phyloP scores from a whole-genome alignment of 345 rosid species.

The Pelargonium nanum region DNA sequence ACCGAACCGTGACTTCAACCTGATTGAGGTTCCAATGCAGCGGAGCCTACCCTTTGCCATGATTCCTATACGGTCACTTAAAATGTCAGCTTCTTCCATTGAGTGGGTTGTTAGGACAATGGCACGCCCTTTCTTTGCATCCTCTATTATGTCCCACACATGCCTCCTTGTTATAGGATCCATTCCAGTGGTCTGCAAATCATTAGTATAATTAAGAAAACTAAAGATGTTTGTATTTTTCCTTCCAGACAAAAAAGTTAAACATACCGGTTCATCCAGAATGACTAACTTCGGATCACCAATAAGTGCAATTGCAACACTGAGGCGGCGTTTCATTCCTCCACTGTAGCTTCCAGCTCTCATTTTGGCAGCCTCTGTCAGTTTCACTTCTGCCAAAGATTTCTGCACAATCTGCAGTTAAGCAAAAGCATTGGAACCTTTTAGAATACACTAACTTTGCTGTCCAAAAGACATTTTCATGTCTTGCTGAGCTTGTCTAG shows the following conservation, averaged over 20 bases:
- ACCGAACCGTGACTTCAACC: slow-evolving; percentile 82
- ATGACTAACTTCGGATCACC: slow-evolving; percentile 83
- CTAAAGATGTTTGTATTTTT: background rate
- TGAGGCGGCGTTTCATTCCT: slow-evolving; percentile 93
- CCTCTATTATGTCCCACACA: slow-evolving; percentile 85
- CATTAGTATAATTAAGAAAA: slow-evolving; percentile 3
- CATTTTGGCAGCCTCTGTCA: slow-evolving; percentile 51
- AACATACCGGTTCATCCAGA: slow-evolving; percentile 72
- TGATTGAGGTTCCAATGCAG: slow-evolving; percentile 80
- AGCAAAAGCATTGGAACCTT: slow-evolving; percentile 5
- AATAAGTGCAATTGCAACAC: slow-evolving; percentile 81
- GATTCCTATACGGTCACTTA: slow-evolving; percentile 84
- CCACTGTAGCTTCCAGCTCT: slow-evolving; percentile 91
- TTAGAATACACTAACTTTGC: background rate
- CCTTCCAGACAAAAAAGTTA: background rate
- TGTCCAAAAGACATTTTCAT: background rate
- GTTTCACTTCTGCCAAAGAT: slow-evolving; percentile 59
- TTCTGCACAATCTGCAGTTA: slow-evolving; percentile 43
- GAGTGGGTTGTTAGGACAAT: slow-evolving; percentile 87
- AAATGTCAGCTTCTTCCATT: slow-evolving; percentile 88
- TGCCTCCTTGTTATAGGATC: slow-evolving; percentile 92
- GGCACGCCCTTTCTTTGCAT: slow-evolving; percentile 74
- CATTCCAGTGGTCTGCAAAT: slow-evolving; percentile 80
- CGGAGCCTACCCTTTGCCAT: slow-evolving; percentile 94
- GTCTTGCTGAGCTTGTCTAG: background rate